A percentile compares a stretch with the other conserved stretches of the same genome.
These are phyloP conservation scores for Phyllosticta citrichinensis DNA, from an alignment of 2,329 filamentous ascomycete species.

Conservation along the genomic window DNA sequence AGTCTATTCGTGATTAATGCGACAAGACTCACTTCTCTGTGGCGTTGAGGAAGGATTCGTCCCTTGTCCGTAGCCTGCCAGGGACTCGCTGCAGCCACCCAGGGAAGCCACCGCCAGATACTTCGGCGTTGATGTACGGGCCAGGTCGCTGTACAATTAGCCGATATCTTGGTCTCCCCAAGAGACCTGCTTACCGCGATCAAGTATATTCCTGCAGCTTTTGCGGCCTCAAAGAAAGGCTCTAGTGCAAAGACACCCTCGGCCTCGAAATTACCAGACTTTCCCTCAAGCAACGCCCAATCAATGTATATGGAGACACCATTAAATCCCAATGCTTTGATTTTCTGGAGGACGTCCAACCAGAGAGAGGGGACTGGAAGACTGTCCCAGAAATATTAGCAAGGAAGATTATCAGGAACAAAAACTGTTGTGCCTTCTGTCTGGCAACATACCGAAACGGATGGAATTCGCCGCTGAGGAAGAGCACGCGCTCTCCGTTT, in stretches of 20 bases:
- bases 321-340: conserved; percentile 72
- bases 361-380: conserved; percentile 53
- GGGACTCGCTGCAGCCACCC: conserved; percentile 67
- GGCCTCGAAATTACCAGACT: conserved; percentile 56
- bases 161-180: conserved; percentile 9
- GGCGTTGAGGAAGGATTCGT: conserved; percentile 51
- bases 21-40: conserved; percentile 50
- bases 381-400: conserved; percentile 23
- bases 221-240: conserved; percentile 67
- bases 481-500: conserved; percentile 56
- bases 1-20: not conserved
- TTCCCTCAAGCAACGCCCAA: conserved; percentile 69
- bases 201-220: conserved; percentile 64
- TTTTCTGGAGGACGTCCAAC: conserved; percentile 71
- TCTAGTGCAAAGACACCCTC: conserved; percentile 64
- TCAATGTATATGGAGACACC: conserved; percentile 69
- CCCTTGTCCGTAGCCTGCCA: conserved; percentile 53
- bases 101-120: conserved; percentile 66
- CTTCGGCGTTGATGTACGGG: conserved; percentile 72
- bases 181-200: conserved; percentile 42
- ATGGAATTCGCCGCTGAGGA: conserved; percentile 67
- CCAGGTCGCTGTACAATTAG: conserved; percentile 37
- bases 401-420: not conserved
- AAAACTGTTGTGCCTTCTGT: not conserved
- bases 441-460: conserved; percentile 43